Conservation (phyloP, 768 basidiomycete genomes). For the Psilocybe cubensis region DNA sequence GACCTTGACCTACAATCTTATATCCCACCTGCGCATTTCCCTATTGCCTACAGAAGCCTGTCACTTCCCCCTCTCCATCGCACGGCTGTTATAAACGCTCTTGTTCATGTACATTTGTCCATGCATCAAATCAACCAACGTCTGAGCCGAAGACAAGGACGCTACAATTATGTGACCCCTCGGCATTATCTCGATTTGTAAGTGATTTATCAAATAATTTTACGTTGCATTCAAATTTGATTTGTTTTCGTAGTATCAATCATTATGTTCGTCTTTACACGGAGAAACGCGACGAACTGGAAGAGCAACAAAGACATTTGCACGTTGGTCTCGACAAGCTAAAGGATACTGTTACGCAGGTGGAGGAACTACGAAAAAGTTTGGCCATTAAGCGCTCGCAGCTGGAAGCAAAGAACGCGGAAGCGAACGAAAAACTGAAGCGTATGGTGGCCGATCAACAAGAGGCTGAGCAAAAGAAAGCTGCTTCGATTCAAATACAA, state of each 20-base stretch:
- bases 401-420: conserved; percentile 89
- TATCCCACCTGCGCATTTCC: conserved; percentile 80
- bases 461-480: conserved; percentile 98
- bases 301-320: conserved; percentile 97
- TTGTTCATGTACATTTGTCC: conserved; percentile 91
- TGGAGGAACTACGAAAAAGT: conserved; percentile 94
- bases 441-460: conserved; percentile 99
- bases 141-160: conserved; percentile 90
- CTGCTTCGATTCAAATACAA: conserved; percentile 95
- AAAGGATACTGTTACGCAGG: conserved; percentile 93
- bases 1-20: conserved; percentile 91
- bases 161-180: conserved; percentile 95
- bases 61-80: conserved; percentile 89
- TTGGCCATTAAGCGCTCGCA: conserved; percentile 93
- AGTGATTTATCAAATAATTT: conserved; percentile 37
- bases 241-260: conserved; percentile 68
- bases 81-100: conserved; percentile 88
- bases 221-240: conserved; percentile 11
- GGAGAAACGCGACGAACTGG: conserved; percentile 96
- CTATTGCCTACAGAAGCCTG: conserved; percentile 84
- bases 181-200: conserved; percentile 99
- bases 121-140: conserved; percentile 88
- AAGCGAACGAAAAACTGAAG: conserved; percentile 96
- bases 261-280: conserved; percentile 95
- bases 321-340: conserved; percentile 98